Evolutionary conservation across 1,139 yeast species (phyloP).

Genomic region (Candida anutae): DNA sequence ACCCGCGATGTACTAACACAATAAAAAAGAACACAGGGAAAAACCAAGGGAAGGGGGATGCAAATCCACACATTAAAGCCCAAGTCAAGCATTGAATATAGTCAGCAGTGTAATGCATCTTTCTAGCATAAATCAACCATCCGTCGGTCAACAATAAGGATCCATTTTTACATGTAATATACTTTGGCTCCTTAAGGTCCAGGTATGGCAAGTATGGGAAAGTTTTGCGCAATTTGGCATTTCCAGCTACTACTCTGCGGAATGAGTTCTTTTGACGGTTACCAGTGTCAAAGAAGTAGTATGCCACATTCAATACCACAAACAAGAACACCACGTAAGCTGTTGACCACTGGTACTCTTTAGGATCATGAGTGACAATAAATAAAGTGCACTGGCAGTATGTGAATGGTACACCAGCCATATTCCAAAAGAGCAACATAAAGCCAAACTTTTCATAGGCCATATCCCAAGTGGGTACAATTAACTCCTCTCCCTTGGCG

Average conservation of each 20-base stretch:
- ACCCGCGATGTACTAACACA: conserved; percentile 82
- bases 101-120: conserved; percentile 93
- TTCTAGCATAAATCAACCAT: conserved; percentile 89
- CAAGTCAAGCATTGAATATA: conserved; percentile 81
- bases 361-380: conserved; percentile 74
- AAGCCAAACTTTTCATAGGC: conserved; percentile 98
- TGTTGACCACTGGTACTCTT: conserved; percentile 68
- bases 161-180: conserved; percentile 79
- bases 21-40: conserved; percentile 85
- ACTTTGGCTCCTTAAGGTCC: conserved; percentile 72
- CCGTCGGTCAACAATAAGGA: conserved; percentile 83
- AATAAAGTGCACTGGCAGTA: conserved; percentile 89
- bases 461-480: conserved; percentile 99
- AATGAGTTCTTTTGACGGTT: conserved; percentile 94
- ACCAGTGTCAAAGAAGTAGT: conserved; percentile 90
- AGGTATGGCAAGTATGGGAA: conserved; percentile 92
- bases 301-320: conserved; percentile 54
- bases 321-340: conserved; percentile 51
- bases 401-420: conserved; percentile 97
- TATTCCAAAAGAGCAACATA: conserved; percentile 97
- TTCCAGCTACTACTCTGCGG: conserved; percentile 83
- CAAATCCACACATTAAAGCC: conserved; percentile 87
- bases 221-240: conserved; percentile 62
- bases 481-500: conserved; percentile 94
- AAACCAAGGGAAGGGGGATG: conserved; percentile 90